Evolutionary conservation across 352 stramenopile genomes (phyloP), one percentile per base, ranked within the genome.

Genomic region (Halophytophthora polymorphica): DNA sequence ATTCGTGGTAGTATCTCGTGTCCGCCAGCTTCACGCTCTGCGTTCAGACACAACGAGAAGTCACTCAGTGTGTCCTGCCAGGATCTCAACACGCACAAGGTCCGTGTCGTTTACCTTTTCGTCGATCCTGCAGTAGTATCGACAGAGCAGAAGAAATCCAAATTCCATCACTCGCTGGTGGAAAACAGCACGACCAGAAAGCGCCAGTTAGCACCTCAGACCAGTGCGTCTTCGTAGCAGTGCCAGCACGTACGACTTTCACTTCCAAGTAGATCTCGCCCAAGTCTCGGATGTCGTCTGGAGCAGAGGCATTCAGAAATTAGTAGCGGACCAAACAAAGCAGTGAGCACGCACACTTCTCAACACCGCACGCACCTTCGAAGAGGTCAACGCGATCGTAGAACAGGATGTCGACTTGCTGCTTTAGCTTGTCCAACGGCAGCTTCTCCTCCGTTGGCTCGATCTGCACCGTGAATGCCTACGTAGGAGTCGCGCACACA

Each of bases 1-100:
- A 88, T 34, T 86, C 74, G 34, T 88, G 77, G 46, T 86, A 86
- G 45, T 86, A 86, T 19, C 77, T 69, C 1, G 72, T 78, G 34
- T 88, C 74, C 13, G 71, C 37, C 3, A 88, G 45, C 45, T 69
- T 71, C 6, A 86, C 51, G 39, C 59, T 64, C 71, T 86, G 44
- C 12, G 45, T 19, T 33, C 7, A 15, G 3, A 25, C 36, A 41
- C 40, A 45, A 44, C 36, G n/a, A 6, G n/a, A 18, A 18, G 29
- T 6, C 5, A 37, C 14, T 39, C 15, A 34, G 22, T 15, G 21
- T 31, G 18, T 41, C 18, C 22, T 17, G 40, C 13, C 2, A 61
- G 49, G 28, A 2, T 22, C 21, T 12, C 21, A n/a, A 10, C 10
- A n/a, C 3, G 41, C 19, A 14, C 13, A 25, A 44, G 17, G 10